Percentiles rank a stretch among this genome's conserved stretches.
Conservation (phyloP, 176 grass and related monocot species). For the Avena sativa region DNA sequence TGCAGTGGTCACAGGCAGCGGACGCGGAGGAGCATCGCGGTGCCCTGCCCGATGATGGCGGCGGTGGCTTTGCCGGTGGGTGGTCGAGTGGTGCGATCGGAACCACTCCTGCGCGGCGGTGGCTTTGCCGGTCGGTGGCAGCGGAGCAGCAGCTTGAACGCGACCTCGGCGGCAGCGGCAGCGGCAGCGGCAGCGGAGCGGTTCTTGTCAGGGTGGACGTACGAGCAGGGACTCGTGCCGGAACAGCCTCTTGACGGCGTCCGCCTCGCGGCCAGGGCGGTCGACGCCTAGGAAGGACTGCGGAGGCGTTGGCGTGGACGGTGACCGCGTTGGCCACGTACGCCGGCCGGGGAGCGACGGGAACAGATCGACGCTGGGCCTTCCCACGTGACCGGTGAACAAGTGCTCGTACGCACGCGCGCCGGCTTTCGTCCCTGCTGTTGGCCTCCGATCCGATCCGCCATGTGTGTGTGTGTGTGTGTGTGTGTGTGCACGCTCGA, state of each 20-base stretch:
- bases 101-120: background rate
- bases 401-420: constrained; percentile 32
- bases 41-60: background rate
- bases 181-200: background rate
- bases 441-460: no score
- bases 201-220: constrained; percentile 39
- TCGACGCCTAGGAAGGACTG: background rate
- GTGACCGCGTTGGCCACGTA: constrained; percentile 9
- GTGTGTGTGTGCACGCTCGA: no score
- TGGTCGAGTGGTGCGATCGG: background rate
- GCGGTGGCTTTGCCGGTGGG: no score
- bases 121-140: background rate
- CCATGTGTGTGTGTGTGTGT: no score
- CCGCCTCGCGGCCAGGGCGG: background rate
- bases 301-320: background rate
- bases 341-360: background rate
- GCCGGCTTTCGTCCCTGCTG: background rate
- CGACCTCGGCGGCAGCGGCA: background rate
- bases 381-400: constrained; percentile 19
- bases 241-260: background rate
- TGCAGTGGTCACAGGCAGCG: no score
- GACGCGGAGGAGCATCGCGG: no score
- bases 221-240: background rate
- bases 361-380: constrained; percentile 1
- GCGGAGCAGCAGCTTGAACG: constrained; percentile 35